Conservation (phyloP, 352 stramenopile species). For the Phytophthora pisi region DNA sequence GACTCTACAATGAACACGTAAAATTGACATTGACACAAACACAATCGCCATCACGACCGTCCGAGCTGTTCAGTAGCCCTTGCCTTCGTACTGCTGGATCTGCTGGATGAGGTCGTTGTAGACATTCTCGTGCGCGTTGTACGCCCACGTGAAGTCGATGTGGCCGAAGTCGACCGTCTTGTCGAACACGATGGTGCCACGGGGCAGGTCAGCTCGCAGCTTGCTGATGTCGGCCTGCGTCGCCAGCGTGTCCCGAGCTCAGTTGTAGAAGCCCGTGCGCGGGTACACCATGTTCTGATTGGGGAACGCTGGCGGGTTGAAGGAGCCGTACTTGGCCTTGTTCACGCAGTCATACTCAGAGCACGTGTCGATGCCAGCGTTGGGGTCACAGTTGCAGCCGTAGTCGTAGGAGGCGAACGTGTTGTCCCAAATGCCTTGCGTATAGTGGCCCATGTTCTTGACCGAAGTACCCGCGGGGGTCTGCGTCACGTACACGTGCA, state of each 20-base stretch:
- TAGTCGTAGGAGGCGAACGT: constrained; percentile 60
- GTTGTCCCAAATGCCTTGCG: constrained; percentile 50
- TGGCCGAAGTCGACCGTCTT: constrained; percentile 47
- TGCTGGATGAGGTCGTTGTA: constrained; percentile 49
- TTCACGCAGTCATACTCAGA: constrained; percentile 44
- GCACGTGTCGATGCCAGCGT: constrained; percentile 38
- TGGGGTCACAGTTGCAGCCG: constrained; percentile 38
- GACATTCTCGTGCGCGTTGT: constrained; percentile 38
- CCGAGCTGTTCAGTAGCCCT: no score
- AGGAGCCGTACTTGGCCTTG: constrained; percentile 46
- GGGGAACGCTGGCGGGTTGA: constrained; percentile 42
- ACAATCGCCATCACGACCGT: no score
- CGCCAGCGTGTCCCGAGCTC: constrained; percentile 45
- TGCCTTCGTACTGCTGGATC: constrained; percentile 44
- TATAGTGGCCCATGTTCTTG: constrained; percentile 60
- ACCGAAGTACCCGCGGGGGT: constrained; percentile 49
- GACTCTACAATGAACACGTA: no score
- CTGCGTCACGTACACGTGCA: constrained; percentile 57
- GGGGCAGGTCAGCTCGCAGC: constrained; percentile 36
- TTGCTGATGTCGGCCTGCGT: constrained; percentile 41
- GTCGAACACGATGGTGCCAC: constrained; percentile 42
- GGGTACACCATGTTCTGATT: constrained; percentile 41
- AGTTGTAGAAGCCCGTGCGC: constrained; percentile 44
- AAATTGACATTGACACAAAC: no score
- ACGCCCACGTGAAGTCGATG: constrained; percentile 55